A percentile compares a stretch with the other conserved stretches of the same genome.
Conservation (phyloP, 148 eudicot genomes). For the Gaultheria prostrata region DNA sequence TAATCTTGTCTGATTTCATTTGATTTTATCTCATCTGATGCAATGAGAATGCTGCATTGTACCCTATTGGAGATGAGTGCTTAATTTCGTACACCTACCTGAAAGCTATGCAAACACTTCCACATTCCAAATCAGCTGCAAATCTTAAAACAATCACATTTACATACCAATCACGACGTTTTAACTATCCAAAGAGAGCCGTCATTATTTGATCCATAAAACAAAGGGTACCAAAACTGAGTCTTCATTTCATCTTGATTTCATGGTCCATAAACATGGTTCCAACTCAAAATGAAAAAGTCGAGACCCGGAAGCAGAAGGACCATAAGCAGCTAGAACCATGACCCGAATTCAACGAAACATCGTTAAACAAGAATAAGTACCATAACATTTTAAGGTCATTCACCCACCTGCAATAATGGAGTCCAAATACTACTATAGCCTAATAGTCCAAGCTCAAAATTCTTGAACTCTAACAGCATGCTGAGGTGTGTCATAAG, state of each 20-base stretch:
- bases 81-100: not conserved
- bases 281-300: not conserved
- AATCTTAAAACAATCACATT: not conserved
- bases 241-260: not conserved
- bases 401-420: not conserved
- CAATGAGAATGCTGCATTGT: not conserved
- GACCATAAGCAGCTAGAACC: slow-evolving; percentile 2
- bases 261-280: not conserved
- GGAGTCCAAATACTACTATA: not conserved
- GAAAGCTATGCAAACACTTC: not conserved
- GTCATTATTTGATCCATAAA: not conserved
- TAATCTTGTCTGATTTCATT: too few species aligned
- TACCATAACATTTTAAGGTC: not conserved
- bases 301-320: not conserved
- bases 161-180: not conserved
- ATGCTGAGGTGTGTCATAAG: slow-evolving; percentile 53
- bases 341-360: not conserved
- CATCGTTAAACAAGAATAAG: not conserved
- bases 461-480: slow-evolving; percentile 58
- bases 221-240: not conserved
- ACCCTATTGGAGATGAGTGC: not conserved
- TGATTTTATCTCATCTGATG: not conserved
- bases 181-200: not conserved
- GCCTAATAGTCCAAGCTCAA: slow-evolving; percentile 27
- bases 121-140: not conserved